Percentiles rank a stretch among this genome's conserved stretches.
Evolutionary conservation across 2,329 filamentous ascomycete genomes (phyloP).

Genomic region (Aspergillus latus): DNA sequence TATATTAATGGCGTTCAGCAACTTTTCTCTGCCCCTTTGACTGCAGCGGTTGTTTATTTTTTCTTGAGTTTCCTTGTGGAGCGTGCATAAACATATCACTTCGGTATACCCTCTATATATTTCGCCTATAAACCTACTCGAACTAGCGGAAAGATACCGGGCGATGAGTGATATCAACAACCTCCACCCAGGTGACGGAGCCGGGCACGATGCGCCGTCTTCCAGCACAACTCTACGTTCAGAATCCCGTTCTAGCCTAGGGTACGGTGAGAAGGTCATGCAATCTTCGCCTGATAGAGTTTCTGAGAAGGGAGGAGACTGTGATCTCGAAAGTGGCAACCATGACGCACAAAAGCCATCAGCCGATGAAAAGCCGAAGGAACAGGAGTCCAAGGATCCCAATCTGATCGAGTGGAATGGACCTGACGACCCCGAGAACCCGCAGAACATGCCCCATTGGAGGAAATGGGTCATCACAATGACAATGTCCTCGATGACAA

Average conservation of each 20-base stretch:
- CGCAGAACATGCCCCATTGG: conserved; percentile 31
- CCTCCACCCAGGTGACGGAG: conserved; percentile 9
- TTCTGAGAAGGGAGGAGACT: conserved; percentile 11
- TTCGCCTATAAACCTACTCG: neutral
- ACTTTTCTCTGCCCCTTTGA: neutral
- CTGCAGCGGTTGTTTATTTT: neutral
- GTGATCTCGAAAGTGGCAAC: conserved; percentile 15
- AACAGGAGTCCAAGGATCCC: conserved; percentile 22
- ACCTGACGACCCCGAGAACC: conserved; percentile 34
- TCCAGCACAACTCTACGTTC: conserved; percentile 17
- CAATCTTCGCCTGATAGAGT: conserved; percentile 6
- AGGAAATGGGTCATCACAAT: conserved; percentile 44
- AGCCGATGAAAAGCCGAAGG: neutral
- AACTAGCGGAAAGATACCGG: neutral
- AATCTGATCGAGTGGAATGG: conserved; percentile 35
- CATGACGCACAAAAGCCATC: conserved; percentile 5
- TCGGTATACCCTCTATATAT: neutral
- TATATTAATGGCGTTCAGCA: conserved; percentile 5
- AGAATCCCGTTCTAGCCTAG: conserved; percentile 10
- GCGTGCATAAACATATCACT: neutral
- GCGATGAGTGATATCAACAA: conserved; percentile 6
- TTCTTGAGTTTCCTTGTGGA: neutral
- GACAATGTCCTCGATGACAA: conserved; percentile 35
- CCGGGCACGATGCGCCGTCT: conserved; percentile 10
- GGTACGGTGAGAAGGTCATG: conserved; percentile 10